Conservation (phyloP, 371 early-diverging fungal genomes). For the Lichtheimia ramosa region DNA sequence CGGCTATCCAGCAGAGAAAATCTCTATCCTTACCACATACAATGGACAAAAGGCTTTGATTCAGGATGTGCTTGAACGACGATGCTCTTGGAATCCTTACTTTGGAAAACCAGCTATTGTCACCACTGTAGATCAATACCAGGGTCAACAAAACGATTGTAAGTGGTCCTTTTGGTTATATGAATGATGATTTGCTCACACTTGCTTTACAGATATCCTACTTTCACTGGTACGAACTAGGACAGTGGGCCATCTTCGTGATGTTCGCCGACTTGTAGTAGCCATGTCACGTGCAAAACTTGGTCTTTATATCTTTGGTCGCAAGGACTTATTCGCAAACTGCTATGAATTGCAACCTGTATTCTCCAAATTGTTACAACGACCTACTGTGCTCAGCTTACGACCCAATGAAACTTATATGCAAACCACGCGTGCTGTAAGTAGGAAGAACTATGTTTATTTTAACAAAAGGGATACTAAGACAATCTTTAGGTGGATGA, state of each 20-base stretch:
- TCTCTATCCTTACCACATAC: constrained; percentile 92
- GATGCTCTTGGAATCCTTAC: constrained; percentile 84
- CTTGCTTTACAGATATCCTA: constrained; percentile 65
- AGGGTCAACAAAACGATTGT: constrained; percentile 94
- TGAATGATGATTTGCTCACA: background rate
- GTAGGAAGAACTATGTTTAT: background rate
- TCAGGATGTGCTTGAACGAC: constrained; percentile 79
- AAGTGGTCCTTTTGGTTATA: constrained; percentile 20
- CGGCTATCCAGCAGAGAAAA: constrained; percentile 88
- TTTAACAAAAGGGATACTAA: too few species aligned
- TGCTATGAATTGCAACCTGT: constrained; percentile 78
- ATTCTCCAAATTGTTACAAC: constrained; percentile 50
- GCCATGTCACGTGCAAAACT: constrained; percentile 91
- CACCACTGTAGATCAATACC: constrained; percentile 92
- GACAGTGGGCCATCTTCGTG: constrained; percentile 88
- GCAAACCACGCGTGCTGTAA: constrained; percentile 25
- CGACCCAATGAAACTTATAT: constrained; percentile 63
- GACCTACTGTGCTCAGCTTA: constrained; percentile 58
- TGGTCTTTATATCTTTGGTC: constrained; percentile 91
- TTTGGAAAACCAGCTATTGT: constrained; percentile 75
- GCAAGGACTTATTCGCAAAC: constrained; percentile 67
- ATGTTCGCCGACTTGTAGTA: constrained; percentile 85
- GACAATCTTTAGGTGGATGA: constrained; percentile 18
- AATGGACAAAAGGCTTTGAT: constrained; percentile 94
- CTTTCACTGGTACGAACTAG: constrained; percentile 93